Evolutionary conservation across 106 monocot species (phyloP).

Genomic region (Cymbidium sinense): DNA sequence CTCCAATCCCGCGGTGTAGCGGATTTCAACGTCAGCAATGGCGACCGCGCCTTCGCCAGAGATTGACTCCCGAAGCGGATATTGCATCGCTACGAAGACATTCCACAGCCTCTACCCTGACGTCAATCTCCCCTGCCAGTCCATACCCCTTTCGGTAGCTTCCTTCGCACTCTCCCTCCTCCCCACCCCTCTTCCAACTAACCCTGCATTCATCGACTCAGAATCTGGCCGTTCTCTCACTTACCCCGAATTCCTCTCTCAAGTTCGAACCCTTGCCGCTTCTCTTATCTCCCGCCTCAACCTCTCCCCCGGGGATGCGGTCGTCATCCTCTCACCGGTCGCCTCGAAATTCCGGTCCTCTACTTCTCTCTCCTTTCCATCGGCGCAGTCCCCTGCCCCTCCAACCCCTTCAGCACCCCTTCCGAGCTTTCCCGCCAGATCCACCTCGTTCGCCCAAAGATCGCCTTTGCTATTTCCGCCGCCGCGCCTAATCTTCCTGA

Average conservation of each 20-base stretch:
- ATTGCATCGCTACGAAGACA: constrained; percentile 11
- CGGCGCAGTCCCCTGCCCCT: constrained; percentile 18
- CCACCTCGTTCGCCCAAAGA: constrained; percentile 10
- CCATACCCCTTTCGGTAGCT: constrained; percentile 15
- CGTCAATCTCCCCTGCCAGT: constrained; percentile 13
- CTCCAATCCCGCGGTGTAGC: background rate
- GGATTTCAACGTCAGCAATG: background rate
- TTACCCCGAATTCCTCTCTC: constrained; percentile 9
- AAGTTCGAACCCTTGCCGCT: constrained; percentile 10
- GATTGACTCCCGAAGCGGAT: constrained; percentile 17
- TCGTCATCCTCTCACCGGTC: constrained; percentile 18
- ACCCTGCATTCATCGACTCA: constrained; percentile 27
- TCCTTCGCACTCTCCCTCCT: constrained; percentile 24
- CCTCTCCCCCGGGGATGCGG: constrained; percentile 14
- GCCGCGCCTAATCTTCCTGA: constrained; percentile 9
- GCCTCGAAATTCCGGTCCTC: constrained; percentile 23
- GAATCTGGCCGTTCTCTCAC: constrained; percentile 19
- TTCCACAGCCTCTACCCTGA: constrained; percentile 20
- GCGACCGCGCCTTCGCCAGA: background rate
- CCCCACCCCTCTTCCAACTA: constrained; percentile 13
- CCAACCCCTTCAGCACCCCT: constrained; percentile 18
- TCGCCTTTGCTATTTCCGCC: constrained; percentile 15
- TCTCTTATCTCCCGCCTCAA: constrained; percentile 6
- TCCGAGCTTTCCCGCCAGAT: constrained; percentile 20
- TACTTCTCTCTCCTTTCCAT: constrained; percentile 29